A percentile compares a stretch with the other conserved stretches of the same genome.
Conservation (phyloP, 2,329 filamentous ascomycete genomes). For the Fusarium algeriense region DNA sequence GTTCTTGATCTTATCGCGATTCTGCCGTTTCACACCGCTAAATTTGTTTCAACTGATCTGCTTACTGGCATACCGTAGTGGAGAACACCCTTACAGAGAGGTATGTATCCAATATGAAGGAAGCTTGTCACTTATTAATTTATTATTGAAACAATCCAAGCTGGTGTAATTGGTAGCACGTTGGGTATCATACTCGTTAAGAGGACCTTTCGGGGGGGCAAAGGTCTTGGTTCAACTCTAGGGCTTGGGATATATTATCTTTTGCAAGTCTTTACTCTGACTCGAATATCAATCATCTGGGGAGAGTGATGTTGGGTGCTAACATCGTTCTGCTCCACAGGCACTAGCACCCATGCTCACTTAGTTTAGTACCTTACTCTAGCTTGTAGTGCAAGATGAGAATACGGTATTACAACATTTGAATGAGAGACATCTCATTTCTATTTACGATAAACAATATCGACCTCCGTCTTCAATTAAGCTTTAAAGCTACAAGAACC, state of each 20-base stretch:
- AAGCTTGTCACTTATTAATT: no score
- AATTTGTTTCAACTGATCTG: constrained; percentile 44
- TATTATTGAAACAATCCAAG: no score
- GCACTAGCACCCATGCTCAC: constrained; percentile 18
- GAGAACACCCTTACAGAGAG: background rate
- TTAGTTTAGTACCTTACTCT: constrained; percentile 32
- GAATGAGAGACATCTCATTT: constrained; percentile 20
- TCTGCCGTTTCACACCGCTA: constrained; percentile 55
- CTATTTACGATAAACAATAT: background rate
- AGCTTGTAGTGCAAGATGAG: constrained; percentile 28
- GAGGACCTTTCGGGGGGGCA: no score
- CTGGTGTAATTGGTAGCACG: background rate
- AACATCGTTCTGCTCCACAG: constrained; percentile 28
- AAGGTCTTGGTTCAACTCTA: no score
- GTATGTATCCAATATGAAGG: no score
- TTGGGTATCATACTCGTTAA: background rate
- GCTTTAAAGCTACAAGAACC: background rate
- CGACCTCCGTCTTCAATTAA: background rate
- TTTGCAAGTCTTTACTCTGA: no score
- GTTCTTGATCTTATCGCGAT: constrained; percentile 51
- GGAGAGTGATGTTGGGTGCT: no score
- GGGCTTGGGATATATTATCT: no score
- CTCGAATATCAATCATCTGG: no score
- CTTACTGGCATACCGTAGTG: background rate
- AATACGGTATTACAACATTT: constrained; percentile 16